Conservation (phyloP, 2,329 filamentous ascomycete genomes). For the Pseudophaeomoniella oleicola region DNA sequence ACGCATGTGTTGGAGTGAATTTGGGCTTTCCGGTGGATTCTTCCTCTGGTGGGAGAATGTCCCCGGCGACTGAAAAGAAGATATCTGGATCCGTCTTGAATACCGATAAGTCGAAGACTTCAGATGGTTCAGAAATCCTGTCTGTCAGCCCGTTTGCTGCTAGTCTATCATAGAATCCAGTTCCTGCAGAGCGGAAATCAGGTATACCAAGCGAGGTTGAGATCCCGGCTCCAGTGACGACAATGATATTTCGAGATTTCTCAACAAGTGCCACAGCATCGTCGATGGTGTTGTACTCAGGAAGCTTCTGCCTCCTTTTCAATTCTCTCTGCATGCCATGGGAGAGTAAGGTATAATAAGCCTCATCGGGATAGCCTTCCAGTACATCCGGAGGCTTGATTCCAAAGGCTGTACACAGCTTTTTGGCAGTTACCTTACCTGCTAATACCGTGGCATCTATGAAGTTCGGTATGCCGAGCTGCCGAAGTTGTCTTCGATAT, state of each 20-base stretch:
- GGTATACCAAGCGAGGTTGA: constrained; percentile 94
- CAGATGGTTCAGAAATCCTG: constrained; percentile 59
- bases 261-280: constrained; percentile 70
- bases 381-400: constrained; percentile 61
- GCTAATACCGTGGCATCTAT: constrained; percentile 56
- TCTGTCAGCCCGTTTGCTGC: constrained; percentile 51
- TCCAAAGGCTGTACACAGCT: constrained; percentile 74
- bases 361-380: constrained; percentile 56
- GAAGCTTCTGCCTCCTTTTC: constrained; percentile 64
- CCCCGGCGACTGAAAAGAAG: constrained; percentile 83
- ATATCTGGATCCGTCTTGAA: constrained; percentile 77
- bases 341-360: constrained; percentile 60
- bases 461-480: constrained; percentile 65
- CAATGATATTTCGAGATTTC: constrained; percentile 57
- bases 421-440: constrained; percentile 60
- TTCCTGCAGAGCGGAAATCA: constrained; percentile 89
- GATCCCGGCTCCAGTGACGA: constrained; percentile 91
- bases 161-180: constrained; percentile 73
- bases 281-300: constrained; percentile 69
- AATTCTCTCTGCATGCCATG: constrained; percentile 69
- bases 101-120: constrained; percentile 82
- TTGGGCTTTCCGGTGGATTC: constrained; percentile 32
- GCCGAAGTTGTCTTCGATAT: constrained; percentile 57
- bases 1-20: constrained; percentile 85
- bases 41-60: constrained; percentile 63